phyloP scores from a whole-genome alignment of 192 early-diverging fungal species.

The Thoreauomyces humboldtii region DNA sequence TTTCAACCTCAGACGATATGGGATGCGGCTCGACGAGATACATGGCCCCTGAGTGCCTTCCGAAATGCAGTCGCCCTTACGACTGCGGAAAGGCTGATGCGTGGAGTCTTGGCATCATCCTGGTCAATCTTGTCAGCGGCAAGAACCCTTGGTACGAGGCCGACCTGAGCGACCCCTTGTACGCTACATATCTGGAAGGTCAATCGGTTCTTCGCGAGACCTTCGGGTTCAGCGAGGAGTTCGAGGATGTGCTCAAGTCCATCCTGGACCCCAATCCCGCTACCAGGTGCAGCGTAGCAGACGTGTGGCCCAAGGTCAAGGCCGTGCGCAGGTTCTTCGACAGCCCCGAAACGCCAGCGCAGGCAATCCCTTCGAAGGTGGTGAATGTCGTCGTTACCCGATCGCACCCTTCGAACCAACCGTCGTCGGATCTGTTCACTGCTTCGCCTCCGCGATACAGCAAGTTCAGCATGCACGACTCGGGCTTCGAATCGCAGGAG shows the following conservation, averaged over 20 bases:
- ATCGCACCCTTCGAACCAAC: background rate
- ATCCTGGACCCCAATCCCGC: constrained; percentile 1
- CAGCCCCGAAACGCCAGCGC: background rate
- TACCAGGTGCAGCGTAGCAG: background rate
- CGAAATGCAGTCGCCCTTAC: constrained; percentile 34
- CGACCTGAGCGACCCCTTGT: constrained; percentile 67
- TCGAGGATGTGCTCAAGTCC: background rate
- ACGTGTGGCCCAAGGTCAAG: background rate
- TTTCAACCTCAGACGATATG: constrained; percentile 71
- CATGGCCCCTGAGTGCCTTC: constrained; percentile 74
- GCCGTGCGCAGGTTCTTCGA: constrained; percentile 3
- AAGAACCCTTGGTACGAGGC: constrained; percentile 76
- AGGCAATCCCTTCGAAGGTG: background rate
- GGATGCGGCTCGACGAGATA: constrained; percentile 88
- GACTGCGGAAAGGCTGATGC: constrained; percentile 78
- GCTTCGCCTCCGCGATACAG: constrained; percentile 4
- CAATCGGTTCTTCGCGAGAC: background rate
- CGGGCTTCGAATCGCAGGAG: constrained; percentile 8
- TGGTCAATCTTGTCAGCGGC: constrained; percentile 83
- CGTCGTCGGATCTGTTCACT: background rate
- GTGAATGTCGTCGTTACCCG: background rate
- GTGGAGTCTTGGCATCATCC: constrained; percentile 85
- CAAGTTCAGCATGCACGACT: background rate
- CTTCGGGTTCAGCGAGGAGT: background rate
- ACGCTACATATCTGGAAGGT: constrained; percentile 51